Evolutionary conservation across 495 filamentous ascomycete species (phyloP).

Genomic region (Neurospora sp.): DNA sequence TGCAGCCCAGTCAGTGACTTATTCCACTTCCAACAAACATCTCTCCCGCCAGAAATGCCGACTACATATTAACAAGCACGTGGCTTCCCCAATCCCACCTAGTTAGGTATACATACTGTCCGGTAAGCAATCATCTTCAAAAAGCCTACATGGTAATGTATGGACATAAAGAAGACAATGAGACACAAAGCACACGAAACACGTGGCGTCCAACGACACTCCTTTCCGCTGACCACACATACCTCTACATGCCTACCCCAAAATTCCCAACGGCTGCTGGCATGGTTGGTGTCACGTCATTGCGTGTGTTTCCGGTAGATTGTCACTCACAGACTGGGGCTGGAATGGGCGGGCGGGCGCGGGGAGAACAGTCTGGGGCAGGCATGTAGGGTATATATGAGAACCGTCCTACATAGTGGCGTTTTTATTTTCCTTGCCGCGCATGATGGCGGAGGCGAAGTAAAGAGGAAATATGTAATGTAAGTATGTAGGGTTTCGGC

Average conservation of each 20-base stretch:
- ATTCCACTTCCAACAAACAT: neutral
- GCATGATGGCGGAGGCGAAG: neutral
- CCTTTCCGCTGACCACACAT: neutral
- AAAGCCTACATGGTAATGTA: neutral
- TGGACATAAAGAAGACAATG: neutral
- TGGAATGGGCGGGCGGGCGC: neutral
- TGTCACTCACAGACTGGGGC: neutral
- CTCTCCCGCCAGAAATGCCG: neutral
- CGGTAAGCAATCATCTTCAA: neutral
- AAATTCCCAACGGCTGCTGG: neutral
- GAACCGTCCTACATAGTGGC: neutral
- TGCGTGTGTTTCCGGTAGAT: neutral
- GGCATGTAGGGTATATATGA: neutral
- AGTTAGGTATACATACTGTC: neutral
- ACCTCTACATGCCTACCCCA: neutral
- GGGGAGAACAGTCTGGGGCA: neutral
- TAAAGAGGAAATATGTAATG: neutral
- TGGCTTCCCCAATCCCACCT: neutral
- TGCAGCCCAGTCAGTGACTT: neutral
- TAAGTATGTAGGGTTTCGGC: neutral
- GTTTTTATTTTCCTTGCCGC: neutral
- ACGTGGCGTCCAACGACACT: conserved; percentile 10
- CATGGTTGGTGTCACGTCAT: neutral
- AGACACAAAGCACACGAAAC: conserved; percentile 3
- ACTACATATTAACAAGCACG: neutral